These are phyloP conservation scores for Ganoderma lucidum DNA, from an alignment of 1,284 basidiomycete species.

Conservation along the genomic window DNA sequence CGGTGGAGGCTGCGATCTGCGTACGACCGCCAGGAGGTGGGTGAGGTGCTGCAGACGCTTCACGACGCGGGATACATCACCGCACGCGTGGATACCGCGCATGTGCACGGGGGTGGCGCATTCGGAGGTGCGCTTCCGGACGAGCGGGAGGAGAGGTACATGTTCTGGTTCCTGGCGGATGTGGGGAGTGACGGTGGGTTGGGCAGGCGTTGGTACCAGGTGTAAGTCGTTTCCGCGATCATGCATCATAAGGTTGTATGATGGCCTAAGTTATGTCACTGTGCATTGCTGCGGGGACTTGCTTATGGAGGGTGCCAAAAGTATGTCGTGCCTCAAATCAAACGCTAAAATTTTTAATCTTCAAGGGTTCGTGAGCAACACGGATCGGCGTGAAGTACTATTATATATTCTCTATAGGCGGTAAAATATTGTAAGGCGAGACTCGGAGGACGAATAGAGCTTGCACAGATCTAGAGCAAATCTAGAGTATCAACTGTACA, in stretches of 20 bases:
- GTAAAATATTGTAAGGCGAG: background rate
- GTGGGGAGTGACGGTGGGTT: slow-evolving; percentile 25
- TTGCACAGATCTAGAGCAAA: background rate
- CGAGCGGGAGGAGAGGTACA: slow-evolving; percentile 56
- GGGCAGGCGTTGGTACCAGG: slow-evolving; percentile 62
- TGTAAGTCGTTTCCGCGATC: slow-evolving; percentile 22
- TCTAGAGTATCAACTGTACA: background rate
- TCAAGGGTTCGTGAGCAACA: background rate
- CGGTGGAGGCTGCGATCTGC: slow-evolving; percentile 70
- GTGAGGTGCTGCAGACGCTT: slow-evolving; percentile 69
- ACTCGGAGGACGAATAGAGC: background rate
- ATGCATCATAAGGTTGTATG: slow-evolving; percentile 1
- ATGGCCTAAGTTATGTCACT: background rate
- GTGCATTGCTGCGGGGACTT: background rate
- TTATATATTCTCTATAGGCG: background rate
- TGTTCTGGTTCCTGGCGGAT: slow-evolving; percentile 52
- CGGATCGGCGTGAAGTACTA: background rate
- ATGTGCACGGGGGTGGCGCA: background rate
- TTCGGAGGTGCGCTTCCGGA: slow-evolving; percentile 44
- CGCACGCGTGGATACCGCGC: slow-evolving; percentile 39
- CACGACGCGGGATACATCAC: slow-evolving; percentile 56
- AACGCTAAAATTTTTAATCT: background rate
- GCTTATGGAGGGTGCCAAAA: background rate
- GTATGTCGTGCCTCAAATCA: background rate
- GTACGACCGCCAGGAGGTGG: slow-evolving; percentile 80